Base-by-base conservation (phyloP, 345 rosid genomes). In the Geranium rotundifolium region DNA sequence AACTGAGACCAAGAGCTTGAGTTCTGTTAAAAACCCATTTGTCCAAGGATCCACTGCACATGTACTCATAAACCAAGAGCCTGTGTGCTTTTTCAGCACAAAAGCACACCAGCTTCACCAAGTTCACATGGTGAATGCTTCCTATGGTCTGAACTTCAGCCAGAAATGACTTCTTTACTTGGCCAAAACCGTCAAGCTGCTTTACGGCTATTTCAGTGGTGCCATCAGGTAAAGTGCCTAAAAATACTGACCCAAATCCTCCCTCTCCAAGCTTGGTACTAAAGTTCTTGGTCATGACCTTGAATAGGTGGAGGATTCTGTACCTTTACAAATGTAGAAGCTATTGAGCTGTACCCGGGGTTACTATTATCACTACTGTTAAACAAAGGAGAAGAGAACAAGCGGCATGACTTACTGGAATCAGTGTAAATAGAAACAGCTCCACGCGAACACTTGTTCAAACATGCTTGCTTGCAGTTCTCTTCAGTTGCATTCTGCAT, bases 181-280 rank as follows among this genome's bases (percentile, higher is more conserved):
- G 73, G 18, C 69, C 58, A 4, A 69, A 63, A 7, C 70, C 41
- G 9, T 72, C 60, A 10, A 78, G 76, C 29, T 46, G 59, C 65
- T 78, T 78, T 59, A 75, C 77, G 17, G 82, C 79, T 27, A 78
- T 19, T 66, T 30, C n/a, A n/a, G n/a, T 67, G 4, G 61, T 59
- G 31, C 79, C 68, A 61, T 72, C 63, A 8, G 1, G 0, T 34
- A 75, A 50, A 63, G 30, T 67, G 5, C 79, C 79, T 55, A 66
- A 55, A 59, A 66, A 69, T 1, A 75, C 82, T 13, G 67, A 61
- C 19, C 82, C 79, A 2, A 78, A 78, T 3, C 79, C 82, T 4
- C 82, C 79, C 54, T 67, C 12, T 1, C 82, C 82, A 37, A 75
- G 75, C 54, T 37, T 69, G 27, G 46, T 34, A 4, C 17, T 29